Percentiles rank a stretch among this genome's conserved stretches.
Conservation (phyloP, 805 yeast genomes). For the Candida ovalis region DNA sequence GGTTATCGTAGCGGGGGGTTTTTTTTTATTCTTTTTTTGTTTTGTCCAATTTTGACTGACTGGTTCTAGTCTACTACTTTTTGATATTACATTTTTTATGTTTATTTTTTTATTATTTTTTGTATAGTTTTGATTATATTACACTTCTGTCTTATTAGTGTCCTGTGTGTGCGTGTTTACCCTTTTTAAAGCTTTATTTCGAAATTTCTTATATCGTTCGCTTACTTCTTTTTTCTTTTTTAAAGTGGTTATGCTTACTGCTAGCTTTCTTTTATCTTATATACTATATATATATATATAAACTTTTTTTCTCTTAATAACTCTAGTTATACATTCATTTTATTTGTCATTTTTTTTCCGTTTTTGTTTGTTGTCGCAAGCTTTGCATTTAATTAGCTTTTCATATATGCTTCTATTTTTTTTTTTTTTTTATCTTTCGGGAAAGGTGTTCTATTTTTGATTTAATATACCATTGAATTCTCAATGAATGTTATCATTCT, state of each 20-base stretch:
- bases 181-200: neutral
- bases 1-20: neutral
- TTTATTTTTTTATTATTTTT: too few relatives aligned
- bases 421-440: neutral
- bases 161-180: too few relatives aligned
- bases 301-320: too few relatives aligned
- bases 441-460: too few relatives aligned
- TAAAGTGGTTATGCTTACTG: too few relatives aligned
- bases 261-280: too few relatives aligned
- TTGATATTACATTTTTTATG: too few relatives aligned
- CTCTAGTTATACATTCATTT: neutral
- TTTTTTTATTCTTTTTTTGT: neutral
- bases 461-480: neutral
- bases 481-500: neutral
- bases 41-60: neutral
- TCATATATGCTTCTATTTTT: neutral
- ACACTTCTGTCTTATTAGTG: too few relatives aligned
- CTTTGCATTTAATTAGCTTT: neutral
- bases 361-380: neutral
- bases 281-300: too few relatives aligned
- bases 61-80: neutral
- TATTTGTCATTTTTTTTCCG: neutral
- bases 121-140: neutral
- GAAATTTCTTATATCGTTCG: neutral
- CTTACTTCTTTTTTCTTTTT: neutral